Evolutionary conservation across 129 eudicot genomes (phyloP).

Genomic region (Flaveria robusta): DNA sequence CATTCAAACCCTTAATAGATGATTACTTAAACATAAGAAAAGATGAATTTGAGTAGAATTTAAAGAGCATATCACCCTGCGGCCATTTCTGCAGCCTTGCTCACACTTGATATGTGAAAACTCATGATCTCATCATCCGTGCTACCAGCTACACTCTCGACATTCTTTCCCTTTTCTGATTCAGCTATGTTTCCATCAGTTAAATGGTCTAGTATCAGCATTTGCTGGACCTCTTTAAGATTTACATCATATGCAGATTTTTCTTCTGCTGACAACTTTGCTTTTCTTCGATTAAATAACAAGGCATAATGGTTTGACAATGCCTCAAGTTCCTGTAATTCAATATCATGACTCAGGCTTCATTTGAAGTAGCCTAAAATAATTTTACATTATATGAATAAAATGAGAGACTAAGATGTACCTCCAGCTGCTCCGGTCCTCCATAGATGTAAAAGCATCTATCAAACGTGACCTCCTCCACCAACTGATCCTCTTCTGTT

Average conservation of each 20-base stretch:
- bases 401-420: slow-evolving; percentile 5
- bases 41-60: neutral
- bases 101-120: slow-evolving; percentile 79
- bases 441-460: slow-evolving; percentile 96
- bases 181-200: slow-evolving; percentile 51
- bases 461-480: slow-evolving; percentile 86
- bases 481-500: slow-evolving; percentile 67
- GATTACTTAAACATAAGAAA: neutral
- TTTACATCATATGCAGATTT: slow-evolving; percentile 74
- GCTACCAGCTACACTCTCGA: slow-evolving; percentile 36
- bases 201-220: slow-evolving; percentile 60
- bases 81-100: slow-evolving; percentile 93
- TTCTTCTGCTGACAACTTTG: slow-evolving; percentile 78
- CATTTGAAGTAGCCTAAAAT: neutral
- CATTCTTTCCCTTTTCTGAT: slow-evolving; percentile 72
- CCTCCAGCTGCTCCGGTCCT: slow-evolving; percentile 99
- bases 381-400: neutral
- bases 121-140: slow-evolving; percentile 63
- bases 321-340: slow-evolving; percentile 86
- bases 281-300: slow-evolving; percentile 78
- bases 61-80: slow-evolving; percentile 61
- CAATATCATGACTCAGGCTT: neutral
- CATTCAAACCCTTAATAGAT: neutral
- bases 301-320: slow-evolving; percentile 87
- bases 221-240: slow-evolving; percentile 86